Evolutionary conservation across 23 red algal species (phyloP), one percentile per base, ranked within the genome.

Genomic region (Gracilariopsis chorda): DNA sequence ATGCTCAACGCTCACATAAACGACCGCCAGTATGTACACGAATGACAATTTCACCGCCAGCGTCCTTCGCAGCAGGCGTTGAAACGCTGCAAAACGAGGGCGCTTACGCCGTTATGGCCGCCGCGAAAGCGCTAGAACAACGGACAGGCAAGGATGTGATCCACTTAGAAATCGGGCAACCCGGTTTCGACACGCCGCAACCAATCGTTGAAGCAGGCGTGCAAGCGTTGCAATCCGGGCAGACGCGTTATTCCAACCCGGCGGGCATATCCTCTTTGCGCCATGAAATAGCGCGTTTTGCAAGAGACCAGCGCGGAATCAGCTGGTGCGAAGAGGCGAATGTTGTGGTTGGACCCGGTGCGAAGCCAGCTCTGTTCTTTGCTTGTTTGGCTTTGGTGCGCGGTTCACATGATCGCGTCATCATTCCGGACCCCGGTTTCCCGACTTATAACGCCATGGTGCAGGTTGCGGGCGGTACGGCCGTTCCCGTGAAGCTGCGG

Each of bases 341-440:
- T 57, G 96, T 98, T 3, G 71, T 98, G 1, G 91, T 98, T 2
- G 96, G 96, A 29, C 93, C 96, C 2, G 96, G 96, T 40, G 96
- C 96, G 1, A 98, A 98, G 88, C 96, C 96, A 19, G 96, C 92
- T 1, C 59, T 98, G 44, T 89, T 95, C 40, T 63, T 98, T 19
- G 74, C 86, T 6, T 81, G 72, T 24, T 36, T 95, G 34, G 92
- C 96, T 1, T 79, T 98, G 3, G 59, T 98, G 10, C 87, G 85
- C 0, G 88, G 77, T 33, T 60, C 77, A 34, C 70, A 88, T 46
- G 96, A 98, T 23, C 80, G 80, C 33, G 92, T 95, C 1, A 61
- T 98, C 21, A 92, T 94, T 61, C 96, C 96, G 27, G 96, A 98
- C 75, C 96, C 96, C 13, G 96, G 96, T 23, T 98, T 98, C 48